Conservation (phyloP, 257 asterid genomes). For the Datura wrightii region DNA sequence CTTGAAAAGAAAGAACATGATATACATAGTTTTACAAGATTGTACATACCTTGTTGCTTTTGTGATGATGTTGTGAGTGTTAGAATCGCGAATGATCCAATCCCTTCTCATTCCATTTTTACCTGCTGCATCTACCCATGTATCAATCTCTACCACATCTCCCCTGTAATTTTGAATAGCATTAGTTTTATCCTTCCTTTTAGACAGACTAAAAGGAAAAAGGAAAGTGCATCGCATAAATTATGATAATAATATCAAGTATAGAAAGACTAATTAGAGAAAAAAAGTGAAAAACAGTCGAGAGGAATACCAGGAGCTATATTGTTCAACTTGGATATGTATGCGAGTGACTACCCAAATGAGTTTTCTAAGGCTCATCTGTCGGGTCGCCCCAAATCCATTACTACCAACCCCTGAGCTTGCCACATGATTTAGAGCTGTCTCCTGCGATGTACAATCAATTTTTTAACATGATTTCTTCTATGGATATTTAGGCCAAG, state of each 20-base stretch:
- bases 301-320: slow-evolving; percentile 68
- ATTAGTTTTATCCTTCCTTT: background rate
- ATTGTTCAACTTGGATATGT: slow-evolving; percentile 67
- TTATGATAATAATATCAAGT: background rate
- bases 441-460: slow-evolving; percentile 54
- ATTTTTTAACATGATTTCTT: background rate
- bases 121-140: slow-evolving; percentile 94
- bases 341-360: slow-evolving; percentile 88
- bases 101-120: slow-evolving; percentile 91
- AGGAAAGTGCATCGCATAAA: background rate
- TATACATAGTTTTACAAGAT: too few species aligned
- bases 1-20: background rate
- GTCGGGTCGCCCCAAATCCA: slow-evolving; percentile 88
- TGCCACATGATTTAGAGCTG: slow-evolving; percentile 85
- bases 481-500: background rate
- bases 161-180: slow-evolving; percentile 53
- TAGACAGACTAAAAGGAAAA: too few species aligned
- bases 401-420: slow-evolving; percentile 72
- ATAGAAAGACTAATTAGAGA: background rate
- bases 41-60: slow-evolving; percentile 71
- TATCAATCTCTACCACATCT: slow-evolving; percentile 84
- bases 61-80: slow-evolving; percentile 65
- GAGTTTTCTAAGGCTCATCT: slow-evolving; percentile 80
- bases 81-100: slow-evolving; percentile 77
- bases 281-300: background rate